phyloP scores from a whole-genome alignment of 768 basidiomycete genomes.

The Exidia glandulosa region DNA sequence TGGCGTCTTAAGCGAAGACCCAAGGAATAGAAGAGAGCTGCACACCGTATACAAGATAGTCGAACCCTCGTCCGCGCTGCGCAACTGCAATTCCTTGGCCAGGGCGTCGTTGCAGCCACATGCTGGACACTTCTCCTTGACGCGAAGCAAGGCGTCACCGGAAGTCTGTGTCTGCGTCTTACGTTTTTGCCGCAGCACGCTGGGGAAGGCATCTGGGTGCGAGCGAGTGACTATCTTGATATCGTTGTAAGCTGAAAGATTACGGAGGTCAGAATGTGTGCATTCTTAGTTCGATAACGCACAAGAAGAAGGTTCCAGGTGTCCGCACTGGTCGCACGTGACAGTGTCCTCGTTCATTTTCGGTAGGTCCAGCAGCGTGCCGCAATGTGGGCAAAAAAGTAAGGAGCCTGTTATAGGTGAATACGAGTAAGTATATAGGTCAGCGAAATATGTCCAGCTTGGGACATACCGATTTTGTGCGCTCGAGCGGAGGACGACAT shows the following conservation, averaged over 20 bases:
- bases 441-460: neutral
- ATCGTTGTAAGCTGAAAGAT: conserved; percentile 72
- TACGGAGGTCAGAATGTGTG: neutral
- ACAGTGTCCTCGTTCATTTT: conserved; percentile 62
- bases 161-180: conserved; percentile 82
- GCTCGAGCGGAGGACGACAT: conserved; percentile 12
- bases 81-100: conserved; percentile 73
- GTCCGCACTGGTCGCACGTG: conserved; percentile 78
- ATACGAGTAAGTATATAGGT: neutral
- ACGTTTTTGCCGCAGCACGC: conserved; percentile 70
- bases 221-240: conserved; percentile 83
- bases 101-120: conserved; percentile 81
- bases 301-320: conserved; percentile 85
- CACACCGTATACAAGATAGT: conserved; percentile 90
- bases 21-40: neutral
- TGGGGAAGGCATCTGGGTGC: conserved; percentile 91
- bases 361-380: conserved; percentile 79
- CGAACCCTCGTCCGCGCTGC: conserved; percentile 89
- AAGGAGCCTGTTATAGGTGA: conserved; percentile 67
- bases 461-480: conserved; percentile 36
- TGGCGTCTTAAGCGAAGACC: neutral
- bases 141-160: conserved; percentile 52
- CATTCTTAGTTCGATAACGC: conserved; percentile 21
- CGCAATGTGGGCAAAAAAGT: conserved; percentile 89
- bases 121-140: conserved; percentile 76